Base-by-base conservation (phyloP, 192 early-diverging fungal genomes). In the Coemansia sp. region DNA sequence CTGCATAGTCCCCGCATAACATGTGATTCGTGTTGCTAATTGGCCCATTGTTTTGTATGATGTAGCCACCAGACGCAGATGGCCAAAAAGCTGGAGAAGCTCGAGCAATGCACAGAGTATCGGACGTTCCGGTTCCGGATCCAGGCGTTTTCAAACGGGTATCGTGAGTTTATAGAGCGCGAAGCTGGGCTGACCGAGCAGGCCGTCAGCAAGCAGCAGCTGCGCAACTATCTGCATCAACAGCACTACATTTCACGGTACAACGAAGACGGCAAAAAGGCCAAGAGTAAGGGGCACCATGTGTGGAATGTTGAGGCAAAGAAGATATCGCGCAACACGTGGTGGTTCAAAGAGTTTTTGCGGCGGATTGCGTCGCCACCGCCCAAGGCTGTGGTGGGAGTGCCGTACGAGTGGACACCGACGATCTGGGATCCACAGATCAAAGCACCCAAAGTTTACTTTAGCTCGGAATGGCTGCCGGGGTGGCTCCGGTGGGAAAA, bases 61-160 rank as follows among this genome's bases (percentile, higher is more conserved):
- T 73, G 71, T 79, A 79, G 86, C 35, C 89, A 90, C 53, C 89
- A 90, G 75, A 89, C 89, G 29, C 81, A 87, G 43, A 90, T 89
- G 86, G 89, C 89, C 12, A 90, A 90, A 57, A 89, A 89, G 69
- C 86, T 90, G 75, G 85, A 88, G 51, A 86, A 87, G 45, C 81
- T 90, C 17, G 85, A 86, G 60, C 84, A 88, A 57, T 88, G 84
- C n/a, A 79, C 84, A 21, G 88, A 89, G 45, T 92, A 88, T 69
- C 76, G 86, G n/a, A 85, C 89, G n/a, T 91, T 92, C 78, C 87
- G 90, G 52, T 92, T 92, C 71, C 87, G 90, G n/a, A 92, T 92
- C 68, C 87, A 88, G 70, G 85, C 91, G 9, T 92, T 92, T 57
- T 88, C 86, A 29, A 91, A 91, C 60, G 87, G 89, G 0, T 91